Conservation (phyloP, 2,329 filamentous ascomycete genomes). For the Parastagonospora nodorum region DNA sequence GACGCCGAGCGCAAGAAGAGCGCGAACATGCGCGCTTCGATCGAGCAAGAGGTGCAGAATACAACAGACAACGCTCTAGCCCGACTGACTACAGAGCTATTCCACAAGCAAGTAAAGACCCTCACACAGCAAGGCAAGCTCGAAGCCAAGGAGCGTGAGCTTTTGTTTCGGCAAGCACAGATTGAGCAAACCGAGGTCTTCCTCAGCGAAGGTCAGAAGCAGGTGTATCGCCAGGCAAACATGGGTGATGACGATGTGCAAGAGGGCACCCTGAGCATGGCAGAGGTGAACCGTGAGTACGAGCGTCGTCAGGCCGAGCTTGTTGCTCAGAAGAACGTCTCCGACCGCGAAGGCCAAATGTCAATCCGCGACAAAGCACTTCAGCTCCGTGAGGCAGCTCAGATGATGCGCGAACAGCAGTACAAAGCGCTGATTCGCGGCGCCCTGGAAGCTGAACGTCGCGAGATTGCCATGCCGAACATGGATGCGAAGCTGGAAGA, state of each 20-base stretch:
- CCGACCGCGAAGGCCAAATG: conserved; percentile 9
- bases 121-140: conserved; percentile 10
- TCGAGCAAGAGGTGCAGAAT: conserved; percentile 13
- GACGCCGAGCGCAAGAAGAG: conserved; percentile 18
- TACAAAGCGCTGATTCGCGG: conserved; percentile 16
- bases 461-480: not conserved
- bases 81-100: conserved; percentile 10
- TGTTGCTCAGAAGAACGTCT: not conserved
- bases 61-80: conserved; percentile 13
- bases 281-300: conserved; percentile 7
- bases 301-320: conserved; percentile 12
- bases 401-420: conserved; percentile 23
- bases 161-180: conserved; percentile 14
- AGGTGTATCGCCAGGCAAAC: conserved; percentile 12
- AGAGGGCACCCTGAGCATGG: conserved; percentile 12
- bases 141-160: conserved; percentile 12
- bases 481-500: conserved; percentile 1
- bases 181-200: conserved; percentile 24
- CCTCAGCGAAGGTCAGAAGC: conserved; percentile 29
- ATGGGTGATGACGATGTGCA: not conserved
- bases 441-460: conserved; percentile 10
- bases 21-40: conserved; percentile 4
- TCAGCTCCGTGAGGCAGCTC: conserved; percentile 13
- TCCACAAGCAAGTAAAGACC: conserved; percentile 19
- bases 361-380: conserved; percentile 9